Conservation (phyloP, 345 rosid species). For the Gossypium longicalyx region DNA sequence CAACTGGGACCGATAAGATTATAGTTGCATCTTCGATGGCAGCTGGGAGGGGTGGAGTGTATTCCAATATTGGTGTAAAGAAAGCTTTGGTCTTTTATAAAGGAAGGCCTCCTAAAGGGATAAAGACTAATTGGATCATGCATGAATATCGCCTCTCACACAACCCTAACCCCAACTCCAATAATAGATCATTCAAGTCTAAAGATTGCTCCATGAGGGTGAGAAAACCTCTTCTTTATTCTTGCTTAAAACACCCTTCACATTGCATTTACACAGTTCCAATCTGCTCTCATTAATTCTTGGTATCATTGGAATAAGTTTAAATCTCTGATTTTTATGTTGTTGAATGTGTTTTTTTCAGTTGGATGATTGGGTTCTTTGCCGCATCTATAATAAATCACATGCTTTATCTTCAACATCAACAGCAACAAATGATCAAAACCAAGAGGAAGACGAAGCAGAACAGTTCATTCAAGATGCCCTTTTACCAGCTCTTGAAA, state of each 20-base stretch:
- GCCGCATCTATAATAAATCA: constrained; percentile 85
- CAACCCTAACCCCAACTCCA: constrained; percentile 18
- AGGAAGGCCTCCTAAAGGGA: constrained; percentile 91
- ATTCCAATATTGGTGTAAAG: constrained; percentile 74
- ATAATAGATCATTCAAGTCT: constrained; percentile 35
- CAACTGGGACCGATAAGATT: constrained; percentile 88
- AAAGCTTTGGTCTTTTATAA: constrained; percentile 92
- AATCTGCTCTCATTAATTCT: not conserved
- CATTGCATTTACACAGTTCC: not conserved
- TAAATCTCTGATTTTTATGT: not conserved
- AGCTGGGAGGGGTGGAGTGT: constrained; percentile 18
- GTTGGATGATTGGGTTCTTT: constrained; percentile 98
- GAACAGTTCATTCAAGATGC: constrained; percentile 37
- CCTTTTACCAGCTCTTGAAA: constrained; percentile 27
- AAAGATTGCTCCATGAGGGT: constrained; percentile 94
- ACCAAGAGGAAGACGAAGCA: constrained; percentile 51
- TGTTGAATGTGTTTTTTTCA: constrained; percentile 25
- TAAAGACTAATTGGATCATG: constrained; percentile 97
- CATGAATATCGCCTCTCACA: constrained; percentile 86
- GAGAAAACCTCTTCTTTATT: constrained; percentile 3
- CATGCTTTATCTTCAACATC: constrained; percentile 44
- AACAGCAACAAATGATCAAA: constrained; percentile 46
- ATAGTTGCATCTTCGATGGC: constrained; percentile 40
- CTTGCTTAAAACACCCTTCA: not conserved
- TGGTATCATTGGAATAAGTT: not conserved